Evolutionary conservation across 805 yeast genomes (phyloP), one percentile per base, ranked within the genome.

Genomic region (Saccharomycopsis lassenensis): DNA sequence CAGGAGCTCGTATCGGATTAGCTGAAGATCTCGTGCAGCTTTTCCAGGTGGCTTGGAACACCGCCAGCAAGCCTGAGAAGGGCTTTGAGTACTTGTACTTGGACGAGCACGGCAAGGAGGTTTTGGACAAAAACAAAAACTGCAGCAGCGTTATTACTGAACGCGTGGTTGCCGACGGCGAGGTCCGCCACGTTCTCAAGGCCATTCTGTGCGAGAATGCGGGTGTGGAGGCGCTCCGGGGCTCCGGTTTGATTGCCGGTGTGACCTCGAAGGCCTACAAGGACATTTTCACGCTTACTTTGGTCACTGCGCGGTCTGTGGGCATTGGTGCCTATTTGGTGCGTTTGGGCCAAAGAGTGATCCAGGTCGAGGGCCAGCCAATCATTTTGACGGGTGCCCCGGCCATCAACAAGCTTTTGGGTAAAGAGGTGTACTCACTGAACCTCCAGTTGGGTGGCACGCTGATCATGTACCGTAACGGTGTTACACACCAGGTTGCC

Each of bases 261-360:
- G 95, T 94, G 20, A 91, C 99, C 31, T 83, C 96, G 8, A 78
- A 85, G 58, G 98, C 98, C 15, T 91, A 91, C 74, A 82, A 83
- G 58, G 99, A 91, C 56, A 91, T 91, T 45, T 91, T 91, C 68
- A 91, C 99, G 15, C 75, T 87, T 41, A 89, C 98, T n/a, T 69
- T 91, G 58, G 98, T 91, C 38, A 91, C 98, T n/a, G 87, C 97
- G 67, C 79, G 99, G 71, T 87, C 97, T 35, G 99, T 91, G 52
- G 99, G 99, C 78, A 91, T 91, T 59, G 99, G 99, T 68, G 99
- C 99, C 31, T 91, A 91, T 57, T 70, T 91, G 57, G 98, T 91
- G 28, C 81, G 99, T 63, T 71, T 91, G 48, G 99, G 99, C 54
- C 97, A 91, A 70, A 81, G 99, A 69, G 94, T 97, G 29, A 87